Evolutionary conservation across 371 early-diverging fungal species (phyloP).

Genomic region (Polyrhizophydium stewartii): DNA sequence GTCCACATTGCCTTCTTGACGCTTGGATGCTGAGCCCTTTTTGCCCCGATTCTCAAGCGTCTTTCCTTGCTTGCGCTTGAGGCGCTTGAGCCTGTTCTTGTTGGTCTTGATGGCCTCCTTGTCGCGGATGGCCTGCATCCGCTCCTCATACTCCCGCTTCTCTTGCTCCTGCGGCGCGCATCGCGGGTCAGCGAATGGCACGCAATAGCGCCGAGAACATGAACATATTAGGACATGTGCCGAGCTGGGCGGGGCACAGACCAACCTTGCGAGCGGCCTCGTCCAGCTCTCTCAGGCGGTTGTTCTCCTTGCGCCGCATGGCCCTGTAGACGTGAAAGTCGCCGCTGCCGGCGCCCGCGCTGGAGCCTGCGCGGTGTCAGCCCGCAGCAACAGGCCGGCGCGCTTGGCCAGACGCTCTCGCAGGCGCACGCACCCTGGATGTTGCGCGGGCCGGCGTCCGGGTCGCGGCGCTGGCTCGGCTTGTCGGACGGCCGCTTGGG

Average conservation of each 20-base stretch:
- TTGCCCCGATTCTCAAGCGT: constrained; percentile 11
- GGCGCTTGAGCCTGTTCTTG: constrained; percentile 77
- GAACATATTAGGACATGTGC: background rate
- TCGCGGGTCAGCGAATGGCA: background rate
- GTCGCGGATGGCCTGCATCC: constrained; percentile 49
- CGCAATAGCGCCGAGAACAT: background rate
- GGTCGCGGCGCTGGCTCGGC: background rate
- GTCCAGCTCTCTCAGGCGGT: constrained; percentile 74
- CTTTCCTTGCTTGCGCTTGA: constrained; percentile 30
- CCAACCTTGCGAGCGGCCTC: constrained; percentile 66
- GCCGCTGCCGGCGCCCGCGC: constrained; percentile 95
- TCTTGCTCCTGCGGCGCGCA: constrained; percentile 9
- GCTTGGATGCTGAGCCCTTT: background rate
- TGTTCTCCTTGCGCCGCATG: constrained; percentile 81
- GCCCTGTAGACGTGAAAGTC: constrained; percentile 95
- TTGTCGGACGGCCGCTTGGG: constrained; percentile 39
- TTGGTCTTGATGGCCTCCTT: constrained; percentile 78
- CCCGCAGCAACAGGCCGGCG: no score
- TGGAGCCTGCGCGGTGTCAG: constrained; percentile 57
- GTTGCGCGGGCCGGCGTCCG: no score
- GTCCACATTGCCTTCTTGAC: no score
- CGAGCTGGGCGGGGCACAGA: background rate
- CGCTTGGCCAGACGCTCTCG: no score
- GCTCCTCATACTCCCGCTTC: constrained; percentile 33
- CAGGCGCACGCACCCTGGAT: no score